Base-by-base conservation (phyloP, 106 monocot genomes). In the Dioscorea dumetorum region DNA sequence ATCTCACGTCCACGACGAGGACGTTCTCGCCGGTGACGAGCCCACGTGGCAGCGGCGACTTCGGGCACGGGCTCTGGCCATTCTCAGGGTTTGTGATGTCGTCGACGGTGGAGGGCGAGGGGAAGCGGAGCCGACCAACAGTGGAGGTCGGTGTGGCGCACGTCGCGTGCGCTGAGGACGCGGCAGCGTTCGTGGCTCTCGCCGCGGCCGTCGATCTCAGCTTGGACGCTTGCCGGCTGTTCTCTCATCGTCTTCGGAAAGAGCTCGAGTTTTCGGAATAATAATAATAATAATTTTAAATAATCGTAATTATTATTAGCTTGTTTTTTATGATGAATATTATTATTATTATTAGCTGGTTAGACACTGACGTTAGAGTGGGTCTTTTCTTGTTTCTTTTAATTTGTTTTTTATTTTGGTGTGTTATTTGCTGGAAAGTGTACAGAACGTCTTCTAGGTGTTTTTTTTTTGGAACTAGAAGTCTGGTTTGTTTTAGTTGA, bases 201-300 rank as follows among this genome's bases (percentile, higher is more conserved):
- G 77, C 89, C 9, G 92, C 97, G 0, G 97, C 97, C 31, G 66
- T 97, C 50, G 97, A 97, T 68, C 89, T 97, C 21, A 97, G 97
- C 78, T 83, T 97, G 84, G 92, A 97, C 68, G 95, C 95, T 8
- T 97, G 97, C 74, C 77, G 80, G 22, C 77, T 91, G 16, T 97
- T 97, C 80, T 97, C 97, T 2, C 71, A 76, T 23, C 84, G 82
- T 51, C 82, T 90, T 2, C 67, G 84, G 69, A 87, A 89, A 78
- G 97, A 97, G 78, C 63, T 92, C 4, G 66, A 66, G 23, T 66
- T 48, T n/a, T n/a, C 20, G 50, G 49, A 24, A n/a, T 66, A 21
- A 48, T n/a, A 64, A 66, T 62, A 32, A 66, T n/a, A 16, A 54
- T 54, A 16, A 54, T 8, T 19, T 13, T 12, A 14, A 54, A 16